Base-by-base conservation (phyloP, 129 eudicot genomes). In the Escallonia rubra region DNA sequence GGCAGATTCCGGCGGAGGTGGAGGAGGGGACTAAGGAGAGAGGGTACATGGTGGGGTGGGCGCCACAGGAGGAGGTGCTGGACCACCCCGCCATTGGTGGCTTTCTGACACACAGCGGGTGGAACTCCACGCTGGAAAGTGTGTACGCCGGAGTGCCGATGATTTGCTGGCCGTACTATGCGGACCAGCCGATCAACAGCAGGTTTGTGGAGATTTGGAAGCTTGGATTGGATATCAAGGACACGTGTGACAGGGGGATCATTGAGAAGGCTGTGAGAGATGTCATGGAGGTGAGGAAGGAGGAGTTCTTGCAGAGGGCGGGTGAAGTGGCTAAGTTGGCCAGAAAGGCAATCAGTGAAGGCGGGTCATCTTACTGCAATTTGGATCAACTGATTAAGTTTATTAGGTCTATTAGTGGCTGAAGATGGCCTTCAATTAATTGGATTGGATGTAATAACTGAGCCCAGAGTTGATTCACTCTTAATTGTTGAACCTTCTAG, bases 111-210 rank as follows among this genome's bases (percentile, higher is more conserved):
- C 95, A 87, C 40, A 80, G 84, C 7, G 91, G 96, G 59, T 90
- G 96, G 96, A 90, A 86, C 59, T 90, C 96, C 6, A 90, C 84
- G 3, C 12, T 90, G 50, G 97, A 90, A 70, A 90, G 97, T 49
- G 78, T 90, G 9, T 66, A 2, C 42, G 89, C 80, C 0, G 89
- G 95, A 0, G 87, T 81, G 57, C 95, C 91, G 9, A 86, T 90
- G 97, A 80, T 86, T 11, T 90, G 97, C 63, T 90, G 95, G 89
- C 89, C 97, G 4, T 63, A 70, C 8, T 70, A 56, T 43, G 88
- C 72, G 0, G 91, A 90, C 49, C 95, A 90, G 69, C 74, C 47
- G 44, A 71, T 80, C 4, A 90, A 79, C 67, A 84, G 89, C 45
- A 80, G 95, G 77, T 76, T 82, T 56, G 87, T 86, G 4, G 97